A percentile compares a stretch with the other conserved stretches of the same genome.
phyloP scores from a whole-genome alignment of 2,329 filamentous ascomycete genomes.

The Cladophialophora yegresii region DNA sequence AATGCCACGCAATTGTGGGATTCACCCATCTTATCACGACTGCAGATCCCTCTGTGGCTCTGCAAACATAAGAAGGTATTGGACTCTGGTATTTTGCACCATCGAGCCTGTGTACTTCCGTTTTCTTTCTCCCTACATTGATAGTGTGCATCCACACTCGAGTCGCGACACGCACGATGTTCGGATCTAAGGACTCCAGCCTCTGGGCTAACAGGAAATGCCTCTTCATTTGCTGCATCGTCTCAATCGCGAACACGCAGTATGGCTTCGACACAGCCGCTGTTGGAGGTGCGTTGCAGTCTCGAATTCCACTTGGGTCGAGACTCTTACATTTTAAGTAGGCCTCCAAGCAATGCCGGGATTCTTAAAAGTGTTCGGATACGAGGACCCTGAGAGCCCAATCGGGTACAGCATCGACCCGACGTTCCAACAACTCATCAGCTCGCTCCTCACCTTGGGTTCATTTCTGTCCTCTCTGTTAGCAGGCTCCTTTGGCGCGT shows the following conservation, averaged over 20 bases:
- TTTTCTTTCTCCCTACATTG: not conserved
- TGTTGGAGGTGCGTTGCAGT: slow-evolving; percentile 36
- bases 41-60: not conserved
- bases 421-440: slow-evolving; percentile 49
- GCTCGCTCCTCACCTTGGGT: slow-evolving; percentile 50
- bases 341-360: slow-evolving; percentile 24
- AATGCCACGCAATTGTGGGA: slow-evolving; percentile 8
- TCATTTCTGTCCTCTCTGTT: slow-evolving; percentile 48
- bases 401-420: slow-evolving; percentile 42
- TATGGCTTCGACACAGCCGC: slow-evolving; percentile 55
- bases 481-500: slow-evolving; percentile 19
- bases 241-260: slow-evolving; percentile 55
- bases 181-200: slow-evolving; percentile 18
- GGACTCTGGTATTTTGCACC: not conserved
- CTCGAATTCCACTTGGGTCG: not conserved
- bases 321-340: not conserved
- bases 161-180: slow-evolving; percentile 4
- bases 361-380: slow-evolving; percentile 37
- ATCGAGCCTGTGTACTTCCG: not conserved
- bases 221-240: slow-evolving; percentile 50
- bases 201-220: slow-evolving; percentile 38
- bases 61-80: not conserved
- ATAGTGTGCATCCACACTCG: not conserved
- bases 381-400: slow-evolving; percentile 30
- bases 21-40: not conserved